Evolutionary conservation across 1,284 basidiomycete genomes (phyloP), one percentile per base, ranked within the genome.

Genomic region (Puccinia brachypodii): DNA sequence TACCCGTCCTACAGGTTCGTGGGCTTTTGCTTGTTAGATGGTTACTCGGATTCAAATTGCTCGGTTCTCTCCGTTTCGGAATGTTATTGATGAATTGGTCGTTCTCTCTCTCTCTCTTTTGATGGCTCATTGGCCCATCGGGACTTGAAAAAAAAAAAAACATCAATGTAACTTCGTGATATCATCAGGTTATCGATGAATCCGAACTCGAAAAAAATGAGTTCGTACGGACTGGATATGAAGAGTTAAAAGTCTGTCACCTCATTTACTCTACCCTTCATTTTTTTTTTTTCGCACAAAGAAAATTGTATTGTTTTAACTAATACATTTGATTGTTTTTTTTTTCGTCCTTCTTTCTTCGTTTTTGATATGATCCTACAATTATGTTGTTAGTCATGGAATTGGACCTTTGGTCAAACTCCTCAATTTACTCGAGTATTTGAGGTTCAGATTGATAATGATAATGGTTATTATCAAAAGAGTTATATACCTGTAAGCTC

Each of bases 361-460:
- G 14, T 56, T 2, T 56, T 2, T 25, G 1, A 56, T 56, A 25
- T 22, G 38, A 66, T 53, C 42, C 28, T 25, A 11, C 19, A 1
- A 1, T 66, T n/a, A 64, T 64, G 14, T 1, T 69, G 14, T 1
- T 69, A 96, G 93, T 91, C 90, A 56, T 98, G 96, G 97, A 90
- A 93, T 33, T 99, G 96, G 95, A 89, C 91, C 40, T 98, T 91
- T 85, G 96, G 96, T 0, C 94, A 97, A 86, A 97, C 96, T 0
- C 96, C 96, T 76, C 93, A 96, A 85, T 98, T 99, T 86, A 92
- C 86, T 0, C 88, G 89, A 82, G 71, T 78, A 11, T 73, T 88
- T 4, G 72, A 86, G 84, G 72, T 83, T 71, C 25, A 71, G 11
- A 83, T 84, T 19, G 73, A 68, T n/a, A 36, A n/a, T 25, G 38